A percentile compares a stretch with the other conserved stretches of the same genome.
Conservation (phyloP, 441 rosid genomes). For the Hypseocharis bilobata region DNA sequence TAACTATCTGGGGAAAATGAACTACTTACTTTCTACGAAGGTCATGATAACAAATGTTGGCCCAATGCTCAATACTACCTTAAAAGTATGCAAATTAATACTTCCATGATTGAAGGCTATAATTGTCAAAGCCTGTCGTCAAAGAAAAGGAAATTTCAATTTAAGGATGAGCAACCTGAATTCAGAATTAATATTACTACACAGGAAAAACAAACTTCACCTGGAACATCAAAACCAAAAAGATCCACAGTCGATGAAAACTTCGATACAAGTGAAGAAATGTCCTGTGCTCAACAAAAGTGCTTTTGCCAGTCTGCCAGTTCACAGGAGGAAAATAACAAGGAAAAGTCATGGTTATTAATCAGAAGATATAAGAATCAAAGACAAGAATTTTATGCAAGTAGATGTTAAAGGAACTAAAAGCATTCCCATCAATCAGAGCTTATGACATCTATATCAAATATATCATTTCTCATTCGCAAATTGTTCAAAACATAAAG, state of each 20-base stretch:
- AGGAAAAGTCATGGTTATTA: background rate
- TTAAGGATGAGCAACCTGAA: slow-evolving; percentile 18
- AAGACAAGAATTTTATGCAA: background rate
- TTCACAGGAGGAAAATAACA: slow-evolving; percentile 5
- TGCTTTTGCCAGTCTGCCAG: slow-evolving; percentile 87
- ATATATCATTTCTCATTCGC: background rate
- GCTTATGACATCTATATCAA: slow-evolving; percentile 2
- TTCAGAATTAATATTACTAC: slow-evolving; percentile 12
- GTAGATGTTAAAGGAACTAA: background rate
- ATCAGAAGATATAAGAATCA: slow-evolving; percentile 6
- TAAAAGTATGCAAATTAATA: slow-evolving; percentile 60
- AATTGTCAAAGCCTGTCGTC: slow-evolving; percentile 66
- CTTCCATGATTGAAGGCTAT: slow-evolving; percentile 70
- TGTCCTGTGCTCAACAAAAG: slow-evolving; percentile 97
- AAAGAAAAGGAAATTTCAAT: slow-evolving; percentile 14
- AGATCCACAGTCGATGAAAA: slow-evolving; percentile 95
- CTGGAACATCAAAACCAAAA: slow-evolving; percentile 94
- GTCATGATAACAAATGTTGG: slow-evolving; percentile 88
- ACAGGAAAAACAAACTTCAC: slow-evolving; percentile 30
- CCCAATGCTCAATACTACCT: slow-evolving; percentile 76
- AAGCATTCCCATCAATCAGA: background rate
- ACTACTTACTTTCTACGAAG: slow-evolving; percentile 67
- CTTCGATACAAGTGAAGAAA: slow-evolving; percentile 94
- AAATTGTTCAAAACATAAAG: background rate
- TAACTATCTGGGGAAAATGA: slow-evolving; percentile 3